Base-by-base conservation (phyloP, 192 early-diverging fungal genomes). In the Coemansia sp. region DNA sequence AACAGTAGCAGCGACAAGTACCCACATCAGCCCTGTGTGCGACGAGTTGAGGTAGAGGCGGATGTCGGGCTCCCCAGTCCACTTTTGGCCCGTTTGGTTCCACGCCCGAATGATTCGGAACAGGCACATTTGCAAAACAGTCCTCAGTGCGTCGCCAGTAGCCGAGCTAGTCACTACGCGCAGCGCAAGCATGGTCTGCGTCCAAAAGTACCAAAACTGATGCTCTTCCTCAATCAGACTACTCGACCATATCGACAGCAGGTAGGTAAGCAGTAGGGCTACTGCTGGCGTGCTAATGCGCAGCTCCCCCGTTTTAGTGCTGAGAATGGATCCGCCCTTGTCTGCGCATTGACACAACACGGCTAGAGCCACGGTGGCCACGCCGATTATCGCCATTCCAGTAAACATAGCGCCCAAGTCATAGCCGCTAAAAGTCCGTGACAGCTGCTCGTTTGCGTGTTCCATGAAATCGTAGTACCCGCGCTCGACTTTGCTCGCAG, bases 211-310 rank as follows among this genome's bases (percentile, higher is more conserved):
- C 90, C 90, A 93, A 61, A 87, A 89, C 49, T 87, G 84, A 58
- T 89, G 87, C 67, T 93, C 91, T 51, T 93, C 89, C 69, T 93
- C 91, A 4, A 93, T 85, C 71, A 88, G 85, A 43, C 90, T 91
- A 35, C 87, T 91, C 7, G 90, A 84, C 70, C 83, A 84, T 42
- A 88, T 53, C 0, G 87, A 84, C n/a, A 86, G 14, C 35, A 85
- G 51, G 42, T 90, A 90, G 8, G 80, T 81, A 7, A 66, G 36
- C 40, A 84, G 46, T 36, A 86, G 70, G 31, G 79, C 40, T 0
- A 62, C 54, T 6, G 77, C 63, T 22, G 78, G 69, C 37, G 49
- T 6, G 1, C 60, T 46, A 46, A 81, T 60, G 3, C 51, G 38
- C 45, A 69, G 35, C 9, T 35, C 39, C 25, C 43, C 39, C 29